These are phyloP conservation scores for Circinella umbellata DNA, from an alignment of 371 early-diverging fungal genomes.

Conservation along the genomic window DNA sequence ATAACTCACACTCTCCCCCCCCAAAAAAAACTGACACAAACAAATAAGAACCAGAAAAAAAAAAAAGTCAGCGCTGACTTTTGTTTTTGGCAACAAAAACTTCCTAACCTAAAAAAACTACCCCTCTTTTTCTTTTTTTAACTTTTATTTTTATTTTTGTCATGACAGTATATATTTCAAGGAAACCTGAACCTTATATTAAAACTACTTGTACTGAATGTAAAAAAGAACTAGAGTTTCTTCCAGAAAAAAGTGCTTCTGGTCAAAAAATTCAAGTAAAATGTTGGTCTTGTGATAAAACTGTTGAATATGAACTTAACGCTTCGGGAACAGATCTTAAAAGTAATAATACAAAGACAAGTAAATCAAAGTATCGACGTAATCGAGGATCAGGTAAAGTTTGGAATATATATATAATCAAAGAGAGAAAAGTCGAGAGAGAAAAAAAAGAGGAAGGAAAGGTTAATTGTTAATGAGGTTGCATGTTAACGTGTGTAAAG, in stretches of 20 bases:
- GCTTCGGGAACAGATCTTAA: slow-evolving; percentile 43
- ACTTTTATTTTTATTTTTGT: background rate
- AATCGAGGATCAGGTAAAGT: slow-evolving; percentile 57
- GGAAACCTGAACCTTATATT: slow-evolving; percentile 56
- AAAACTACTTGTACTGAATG: slow-evolving; percentile 50
- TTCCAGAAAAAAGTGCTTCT: slow-evolving; percentile 27
- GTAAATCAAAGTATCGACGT: slow-evolving; percentile 34
- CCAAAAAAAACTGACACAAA: no score
- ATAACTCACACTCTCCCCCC: no score
- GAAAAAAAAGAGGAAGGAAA: no score
- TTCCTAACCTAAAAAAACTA: background rate
- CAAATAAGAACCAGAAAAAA: no score
- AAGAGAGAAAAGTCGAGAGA: background rate
- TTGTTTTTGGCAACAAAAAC: background rate
- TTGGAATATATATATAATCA: background rate
- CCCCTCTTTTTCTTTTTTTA: background rate
- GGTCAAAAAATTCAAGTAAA: slow-evolving; percentile 44
- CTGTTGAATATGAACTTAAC: slow-evolving; percentile 52
- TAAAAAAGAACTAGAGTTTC: slow-evolving; percentile 42
- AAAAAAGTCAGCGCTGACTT: background rate
- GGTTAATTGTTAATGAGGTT: no score
- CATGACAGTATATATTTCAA: slow-evolving; percentile 33
- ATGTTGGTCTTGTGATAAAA: slow-evolving; percentile 60
- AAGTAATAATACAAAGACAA: slow-evolving; percentile 23
- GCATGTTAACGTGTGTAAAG: no score